Evolutionary conservation across 108 stramenopile species (phyloP).

Genomic region (Skeletonema tropicum): DNA sequence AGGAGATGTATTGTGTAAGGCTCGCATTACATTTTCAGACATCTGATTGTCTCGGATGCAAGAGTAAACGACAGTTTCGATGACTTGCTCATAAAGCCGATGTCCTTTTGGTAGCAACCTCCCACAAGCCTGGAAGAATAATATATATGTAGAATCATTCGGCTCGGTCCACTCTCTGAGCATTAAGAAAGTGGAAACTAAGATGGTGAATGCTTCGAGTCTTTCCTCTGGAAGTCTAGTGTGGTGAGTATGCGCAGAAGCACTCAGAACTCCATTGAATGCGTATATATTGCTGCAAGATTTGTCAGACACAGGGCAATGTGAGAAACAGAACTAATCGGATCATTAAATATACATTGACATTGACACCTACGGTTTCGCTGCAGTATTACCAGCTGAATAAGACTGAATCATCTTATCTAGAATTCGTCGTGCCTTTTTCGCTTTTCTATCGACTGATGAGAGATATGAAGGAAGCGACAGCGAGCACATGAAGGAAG

Average conservation of each 20-base stretch:
- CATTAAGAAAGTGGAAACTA: slow-evolving; percentile 11
- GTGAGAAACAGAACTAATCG: no score
- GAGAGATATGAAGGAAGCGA: no score
- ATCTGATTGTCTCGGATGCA: slow-evolving; percentile 6
- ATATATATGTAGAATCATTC: slow-evolving; percentile 16
- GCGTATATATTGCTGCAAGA: not conserved
- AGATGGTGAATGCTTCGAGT: slow-evolving; percentile 29
- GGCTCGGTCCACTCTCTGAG: slow-evolving; percentile 20
- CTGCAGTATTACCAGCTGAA: slow-evolving; percentile 5
- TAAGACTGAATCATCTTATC: slow-evolving; percentile 15
- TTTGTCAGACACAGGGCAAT: no score
- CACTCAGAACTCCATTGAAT: slow-evolving; percentile 33
- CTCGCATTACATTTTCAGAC: not conserved
- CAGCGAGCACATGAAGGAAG: no score
- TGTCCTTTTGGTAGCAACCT: slow-evolving; percentile 22
- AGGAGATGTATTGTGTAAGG: not conserved
- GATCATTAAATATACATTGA: no score
- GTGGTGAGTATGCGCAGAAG: slow-evolving; percentile 25
- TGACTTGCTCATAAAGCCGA: slow-evolving; percentile 8
- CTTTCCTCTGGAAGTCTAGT: slow-evolving; percentile 16
- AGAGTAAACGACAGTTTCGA: slow-evolving; percentile 6
- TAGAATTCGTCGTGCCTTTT: slow-evolving; percentile 17
- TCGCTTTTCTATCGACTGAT: slow-evolving; percentile 28
- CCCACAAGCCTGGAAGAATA: slow-evolving; percentile 19
- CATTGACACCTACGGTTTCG: not conserved